Percentiles rank a stretch among this genome's conserved stretches.
phyloP scores from a whole-genome alignment of 1,139 yeast species.

The Blastobotrys proliferans region DNA sequence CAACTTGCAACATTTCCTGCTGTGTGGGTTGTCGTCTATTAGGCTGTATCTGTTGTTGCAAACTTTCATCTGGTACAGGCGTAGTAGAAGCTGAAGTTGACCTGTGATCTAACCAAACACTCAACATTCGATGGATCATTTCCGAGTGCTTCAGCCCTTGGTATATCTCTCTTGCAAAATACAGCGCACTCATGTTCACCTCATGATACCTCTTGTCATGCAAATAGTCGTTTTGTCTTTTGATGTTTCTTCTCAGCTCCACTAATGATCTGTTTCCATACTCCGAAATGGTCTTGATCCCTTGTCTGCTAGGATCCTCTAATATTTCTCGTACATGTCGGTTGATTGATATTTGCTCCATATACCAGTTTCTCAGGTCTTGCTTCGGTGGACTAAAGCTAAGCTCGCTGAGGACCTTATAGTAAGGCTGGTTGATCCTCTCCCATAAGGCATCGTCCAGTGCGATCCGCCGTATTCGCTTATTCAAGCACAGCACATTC shows the following conservation, averaged over 20 bases:
- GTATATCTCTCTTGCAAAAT: background rate
- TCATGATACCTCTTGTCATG: background rate
- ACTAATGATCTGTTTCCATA: background rate
- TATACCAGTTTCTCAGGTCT: background rate
- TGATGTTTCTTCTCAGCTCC: background rate
- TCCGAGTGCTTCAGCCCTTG: background rate
- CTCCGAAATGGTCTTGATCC: background rate
- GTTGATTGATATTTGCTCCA: slow-evolving; percentile 1
- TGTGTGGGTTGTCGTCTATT: no score
- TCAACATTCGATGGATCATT: background rate
- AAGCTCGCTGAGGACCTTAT: background rate
- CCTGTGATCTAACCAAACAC: no score
- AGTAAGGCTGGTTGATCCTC: slow-evolving; percentile 2
- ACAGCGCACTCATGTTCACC: background rate
- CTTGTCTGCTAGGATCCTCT: background rate
- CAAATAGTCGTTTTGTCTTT: background rate
- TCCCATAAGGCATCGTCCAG: slow-evolving; percentile 8
- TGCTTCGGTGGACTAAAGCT: background rate
- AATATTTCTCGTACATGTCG: background rate
- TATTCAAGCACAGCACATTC: background rate
- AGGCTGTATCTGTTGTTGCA: no score
- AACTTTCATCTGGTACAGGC: no score
- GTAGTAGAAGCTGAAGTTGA: no score
- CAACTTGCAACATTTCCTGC: no score
- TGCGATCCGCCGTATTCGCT: slow-evolving; percentile 3